Evolutionary conservation across 75 land plant species (phyloP).

Genomic region (Picea glauca): DNA sequence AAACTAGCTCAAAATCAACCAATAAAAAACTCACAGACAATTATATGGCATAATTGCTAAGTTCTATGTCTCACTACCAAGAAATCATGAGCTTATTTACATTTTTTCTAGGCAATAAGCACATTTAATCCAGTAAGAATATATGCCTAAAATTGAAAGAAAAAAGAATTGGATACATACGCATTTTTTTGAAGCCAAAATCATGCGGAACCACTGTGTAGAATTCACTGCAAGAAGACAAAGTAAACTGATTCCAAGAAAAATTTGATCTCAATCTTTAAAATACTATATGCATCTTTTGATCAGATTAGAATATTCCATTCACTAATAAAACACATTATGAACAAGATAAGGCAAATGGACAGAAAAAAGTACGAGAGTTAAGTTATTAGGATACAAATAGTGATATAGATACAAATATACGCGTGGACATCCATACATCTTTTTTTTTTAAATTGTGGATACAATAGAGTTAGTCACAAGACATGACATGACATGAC

Average conservation of each 20-base stretch:
- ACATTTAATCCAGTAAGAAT: not conserved
- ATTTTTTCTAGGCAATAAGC: not conserved
- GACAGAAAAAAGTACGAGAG: no score
- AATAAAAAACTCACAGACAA: not conserved
- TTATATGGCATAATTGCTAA: not conserved
- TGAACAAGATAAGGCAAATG: no score
- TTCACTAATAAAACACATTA: no score
- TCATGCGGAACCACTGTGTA: constrained; percentile 97
- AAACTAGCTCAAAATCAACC: not conserved
- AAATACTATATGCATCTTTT: no score
- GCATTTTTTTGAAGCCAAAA: constrained; percentile 89
- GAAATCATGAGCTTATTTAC: not conserved
- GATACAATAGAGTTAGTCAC: no score
- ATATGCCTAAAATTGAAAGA: not conserved
- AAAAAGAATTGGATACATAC: constrained; percentile 43
- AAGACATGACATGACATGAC: no score
- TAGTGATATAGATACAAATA: no score
- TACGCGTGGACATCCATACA: no score
- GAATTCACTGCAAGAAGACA: constrained; percentile 75
- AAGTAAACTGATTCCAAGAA: not conserved
- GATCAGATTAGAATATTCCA: no score
- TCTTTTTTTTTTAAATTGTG: no score
- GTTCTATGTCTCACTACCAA: not conserved
- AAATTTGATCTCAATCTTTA: no score
- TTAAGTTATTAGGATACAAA: no score